Base-by-base conservation (phyloP, 495 filamentous ascomycete species). In the Pseudoneurospora amorphoporcata region DNA sequence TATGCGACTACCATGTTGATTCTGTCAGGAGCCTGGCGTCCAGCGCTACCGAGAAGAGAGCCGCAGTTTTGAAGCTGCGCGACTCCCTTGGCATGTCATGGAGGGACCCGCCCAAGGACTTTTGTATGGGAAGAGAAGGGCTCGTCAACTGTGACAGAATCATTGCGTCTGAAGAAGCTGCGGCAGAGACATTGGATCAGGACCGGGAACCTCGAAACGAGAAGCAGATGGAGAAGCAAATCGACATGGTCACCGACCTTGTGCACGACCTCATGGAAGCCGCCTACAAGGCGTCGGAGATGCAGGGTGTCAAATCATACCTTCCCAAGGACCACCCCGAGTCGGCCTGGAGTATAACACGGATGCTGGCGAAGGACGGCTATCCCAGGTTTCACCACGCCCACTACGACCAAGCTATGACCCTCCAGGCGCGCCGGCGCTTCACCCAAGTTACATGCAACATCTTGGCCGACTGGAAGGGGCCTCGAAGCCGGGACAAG, bases 381-480 rank as follows among this genome's bases (percentile, higher is more conserved):
- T 84, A 82, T 72, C 83, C 83, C 16, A 68, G 75, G 35, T 85
- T 82, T 53, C 42, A 61, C 8, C 76, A 77, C 37, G 78, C 82
- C 3, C 29, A 68, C 3, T 9, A 69, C 1, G 74, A 83, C 43
- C 47, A 53, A 2, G 32, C 19, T 0, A 69, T 70, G 2, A 71
- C 79, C 10, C 43, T 69, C 5, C 65, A 39, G 16, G 72, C 74
- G 47, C 78, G 82, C 5, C 71, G 42, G 47, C 61, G 70, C 3
- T 74, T 85, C 65, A 80, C 83, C 68, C 72, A 82, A 37, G 69
- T 80, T 37, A 81, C 83, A 42, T 58, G 76, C 14, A 72, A 75
- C 69, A 80, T 83, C 8, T 76, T 85, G 37, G 73, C 73, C n/a
- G 70, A 77, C 2, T 82, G 79, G 77, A 65, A 65, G 53, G 53